phyloP scores from a whole-genome alignment of 352 stramenopile genomes.

The Globisporangium emineosum region DNA sequence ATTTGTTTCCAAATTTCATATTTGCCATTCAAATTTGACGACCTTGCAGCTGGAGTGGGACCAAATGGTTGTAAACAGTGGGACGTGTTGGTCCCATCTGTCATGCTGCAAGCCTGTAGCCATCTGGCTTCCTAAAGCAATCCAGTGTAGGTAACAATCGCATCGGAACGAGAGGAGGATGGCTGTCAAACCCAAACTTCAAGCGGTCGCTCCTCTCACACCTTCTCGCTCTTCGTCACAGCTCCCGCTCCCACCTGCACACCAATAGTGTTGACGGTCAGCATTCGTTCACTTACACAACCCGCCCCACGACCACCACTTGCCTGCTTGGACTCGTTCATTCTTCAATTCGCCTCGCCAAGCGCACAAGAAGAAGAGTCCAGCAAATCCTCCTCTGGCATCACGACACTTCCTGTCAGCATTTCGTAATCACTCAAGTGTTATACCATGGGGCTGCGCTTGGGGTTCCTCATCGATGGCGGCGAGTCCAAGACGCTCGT shows the following conservation, averaged over 20 bases:
- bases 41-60: background rate
- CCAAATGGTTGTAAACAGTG: conserved; percentile 1
- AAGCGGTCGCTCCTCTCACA: background rate
- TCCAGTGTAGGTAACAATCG: too few relatives aligned
- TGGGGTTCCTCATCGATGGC: conserved; percentile 58
- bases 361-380: background rate
- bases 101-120: background rate
- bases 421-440: too few relatives aligned
- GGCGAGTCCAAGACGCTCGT: conserved; percentile 57
- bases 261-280: too few relatives aligned
- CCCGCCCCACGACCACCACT: background rate
- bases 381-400: too few relatives aligned
- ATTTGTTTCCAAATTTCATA: background rate
- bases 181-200: background rate
- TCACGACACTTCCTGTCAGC: too few relatives aligned
- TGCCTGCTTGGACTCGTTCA: background rate
- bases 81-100: background rate
- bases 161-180: too few relatives aligned
- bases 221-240: background rate
- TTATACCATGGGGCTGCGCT: conserved; percentile 24
- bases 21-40: too few relatives aligned
- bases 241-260: too few relatives aligned
- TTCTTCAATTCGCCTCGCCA: background rate
- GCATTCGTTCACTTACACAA: background rate
- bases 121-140: background rate